Base-by-base conservation (phyloP, 2,329 filamentous ascomycete species). In the Penicillium sp. region DNA sequence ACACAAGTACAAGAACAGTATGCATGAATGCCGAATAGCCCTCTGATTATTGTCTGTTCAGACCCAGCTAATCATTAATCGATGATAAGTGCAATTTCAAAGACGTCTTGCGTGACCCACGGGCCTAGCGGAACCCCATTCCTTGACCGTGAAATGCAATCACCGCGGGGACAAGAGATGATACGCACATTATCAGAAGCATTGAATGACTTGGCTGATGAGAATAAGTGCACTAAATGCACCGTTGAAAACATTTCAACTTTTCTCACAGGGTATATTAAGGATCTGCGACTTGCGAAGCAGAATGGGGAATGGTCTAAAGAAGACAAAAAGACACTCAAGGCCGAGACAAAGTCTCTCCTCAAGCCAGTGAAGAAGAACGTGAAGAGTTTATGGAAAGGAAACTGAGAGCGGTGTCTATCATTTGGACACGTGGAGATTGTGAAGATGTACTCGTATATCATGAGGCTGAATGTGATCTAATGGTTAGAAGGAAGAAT, bases 331-430 rank as follows among this genome's bases (percentile, higher is more conserved):
- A 53, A 44, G 30, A 33, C 36, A 7, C 30, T 49, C 7, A 55
- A 55, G 34, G 32, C 30, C 4, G 53, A 55, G 45, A 32, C 49
- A 2, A 55, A 55, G 39, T 26, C 2, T 10, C 30, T 55, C 8
- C 46, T 49, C 10, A 52, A 44, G 26, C 44, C 44, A 7, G 36
- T 44, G 5, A 55, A 53, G 42, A 53, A 55, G 36, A 46, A 49
- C 12, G 13, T 55, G 8, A 55, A 49, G 41, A 29, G 13, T 6
- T 6, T 49, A 2, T 52, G 45, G 40, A 55, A 55, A 18, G 53
- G 44, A 18, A 54, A 48, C n/a, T 37, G 37, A 27, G 7, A 27
- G 26, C 26, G 6, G 17, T 18, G 2, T 15, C n/a, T 3, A 8
- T 3, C n/a, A 17, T 27, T 26, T 26, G 12, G 10, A 21, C 4